Base-by-base conservation (phyloP, 306 rosid genomes). In the Heteromeles arbutifolia region DNA sequence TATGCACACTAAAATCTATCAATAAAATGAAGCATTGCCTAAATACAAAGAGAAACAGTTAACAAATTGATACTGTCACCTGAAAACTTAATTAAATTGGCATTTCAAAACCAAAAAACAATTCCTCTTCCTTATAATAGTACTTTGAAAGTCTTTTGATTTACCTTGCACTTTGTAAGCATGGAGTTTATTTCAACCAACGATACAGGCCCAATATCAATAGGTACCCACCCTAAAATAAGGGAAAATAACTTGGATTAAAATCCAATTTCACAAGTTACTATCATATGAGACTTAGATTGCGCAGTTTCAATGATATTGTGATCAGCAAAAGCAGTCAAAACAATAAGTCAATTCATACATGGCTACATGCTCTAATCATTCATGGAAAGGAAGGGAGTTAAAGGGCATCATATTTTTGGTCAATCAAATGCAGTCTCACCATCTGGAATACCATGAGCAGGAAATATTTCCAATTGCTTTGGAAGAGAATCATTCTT, bases 151-250 rank as follows among this genome's bases (percentile, higher is more conserved):
- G 32, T 22, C 25, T 69, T 67, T n/a, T 58, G 17, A 25, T 29
- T 39, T 88, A 95, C 98, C 97, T 92, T 77, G 84, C 86, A 86
- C 58, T 77, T 79, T 75, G 80, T 65, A 79, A 95, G 92, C 45
- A 82, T 74, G 79, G 86, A 86, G 64, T 82, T 79, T 53, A 95
- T 81, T 82, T 90, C 94, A 26, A 85, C 83, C 80, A 88, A 77
- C 52, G 98, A 88, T 65, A 18, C 67, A 62, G 96, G 96, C 70
- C 98, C 98, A 79, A 90, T 86, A 81, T 94, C 98, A 52, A 87
- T 80, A 78, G 97, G 98, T 59, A 78, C 77, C 97, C 97, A 94
- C 58, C 88, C 96, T 94, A 80, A 72, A 80, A 74, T 74, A 69
- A 53, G 73, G 80, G 70, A 76, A 32, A 50, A 24, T 41, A 41